Percentiles rank a stretch among this genome's conserved stretches.
Evolutionary conservation across 306 rosid species (phyloP).

Genomic region (Alnus rubra): DNA sequence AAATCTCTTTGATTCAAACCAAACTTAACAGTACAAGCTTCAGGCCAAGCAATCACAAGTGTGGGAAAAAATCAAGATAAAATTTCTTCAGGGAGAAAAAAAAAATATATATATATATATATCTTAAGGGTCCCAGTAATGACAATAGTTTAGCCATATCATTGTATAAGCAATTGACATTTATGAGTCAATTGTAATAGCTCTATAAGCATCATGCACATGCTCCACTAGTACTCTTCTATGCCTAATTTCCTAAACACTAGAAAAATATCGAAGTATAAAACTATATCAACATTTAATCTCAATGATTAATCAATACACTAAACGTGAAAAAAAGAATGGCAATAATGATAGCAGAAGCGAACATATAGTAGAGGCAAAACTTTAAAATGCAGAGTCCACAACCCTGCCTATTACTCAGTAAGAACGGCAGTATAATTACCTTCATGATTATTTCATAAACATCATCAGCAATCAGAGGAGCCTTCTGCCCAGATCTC

Average conservation of each 20-base stretch:
- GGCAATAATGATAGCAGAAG: neutral
- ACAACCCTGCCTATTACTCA: neutral
- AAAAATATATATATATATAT: no score
- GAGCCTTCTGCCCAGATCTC: slow-evolving; percentile 72
- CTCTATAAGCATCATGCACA: neutral
- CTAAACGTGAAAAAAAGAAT: neutral
- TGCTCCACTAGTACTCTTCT: neutral
- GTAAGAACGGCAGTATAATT: neutral
- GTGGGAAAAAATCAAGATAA: neutral
- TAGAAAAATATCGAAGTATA: neutral
- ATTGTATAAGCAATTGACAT: neutral
- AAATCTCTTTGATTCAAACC: neutral
- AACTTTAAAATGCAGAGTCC: neutral
- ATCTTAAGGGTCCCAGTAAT: neutral
- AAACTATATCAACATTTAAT: neutral
- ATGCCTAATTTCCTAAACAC: neutral
- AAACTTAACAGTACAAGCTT: neutral
- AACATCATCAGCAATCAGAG: slow-evolving; percentile 77
- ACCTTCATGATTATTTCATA: slow-evolving; percentile 79
- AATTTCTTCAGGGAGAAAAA: neutral
- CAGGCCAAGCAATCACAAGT: neutral
- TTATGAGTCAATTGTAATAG: neutral
- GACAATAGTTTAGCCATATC: neutral
- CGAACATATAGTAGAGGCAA: neutral
- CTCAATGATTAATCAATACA: no score